Evolutionary conservation across 2,329 filamentous ascomycete species (phyloP), one percentile per base, ranked within the genome.

Genomic region (Sphaerulina vaccinii): DNA sequence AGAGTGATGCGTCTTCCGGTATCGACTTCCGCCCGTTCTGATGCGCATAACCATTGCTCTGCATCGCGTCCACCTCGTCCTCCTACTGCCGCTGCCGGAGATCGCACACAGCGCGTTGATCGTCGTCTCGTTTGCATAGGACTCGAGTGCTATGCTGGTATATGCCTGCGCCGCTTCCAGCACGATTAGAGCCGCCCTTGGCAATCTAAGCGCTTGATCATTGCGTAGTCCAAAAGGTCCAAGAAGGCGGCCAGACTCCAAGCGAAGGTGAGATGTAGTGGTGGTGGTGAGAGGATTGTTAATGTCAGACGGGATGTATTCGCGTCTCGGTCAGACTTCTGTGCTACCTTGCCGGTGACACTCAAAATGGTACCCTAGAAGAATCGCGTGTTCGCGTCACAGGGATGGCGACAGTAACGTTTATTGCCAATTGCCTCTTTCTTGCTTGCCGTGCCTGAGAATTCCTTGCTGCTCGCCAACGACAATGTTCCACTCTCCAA

Each of bases 1-100:
- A 64, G 53, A 55, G n/a, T n/a, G n/a, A n/a, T n/a, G n/a, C n/a
- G n/a, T 63, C 56, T 64, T 55, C 40, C 16, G 56, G 60, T 49
- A 60, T 40, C 10, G 47, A 45, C 40, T 50, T 43, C 39, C 21
- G 38, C 48, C 29, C 38, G 22, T 44, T 29, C 21, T 44, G 39
- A 27, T 50, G 42, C 9, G 29, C 48, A 18, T 56, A 33, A 7
- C 52, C 59, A 49, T 58, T 57, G 39, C 54, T 49, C 56, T 61
- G 60, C 62, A 62, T 63, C 29, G 18, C 59, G 55, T 48, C 35
- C 24, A 18, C 11, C 23, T 32, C 35, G 19, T 37, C 18, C 19
- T 23, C 22, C 22, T 39, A 15, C 29, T 52, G 32, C 36, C 54
- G 36, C 51, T 22, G 13, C 39, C 16, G 11, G 37, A 8, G 16